Percentiles rank a stretch among this genome's conserved stretches.
phyloP scores from a whole-genome alignment of 2,329 filamentous ascomycete species.

The Claviceps sp. region DNA sequence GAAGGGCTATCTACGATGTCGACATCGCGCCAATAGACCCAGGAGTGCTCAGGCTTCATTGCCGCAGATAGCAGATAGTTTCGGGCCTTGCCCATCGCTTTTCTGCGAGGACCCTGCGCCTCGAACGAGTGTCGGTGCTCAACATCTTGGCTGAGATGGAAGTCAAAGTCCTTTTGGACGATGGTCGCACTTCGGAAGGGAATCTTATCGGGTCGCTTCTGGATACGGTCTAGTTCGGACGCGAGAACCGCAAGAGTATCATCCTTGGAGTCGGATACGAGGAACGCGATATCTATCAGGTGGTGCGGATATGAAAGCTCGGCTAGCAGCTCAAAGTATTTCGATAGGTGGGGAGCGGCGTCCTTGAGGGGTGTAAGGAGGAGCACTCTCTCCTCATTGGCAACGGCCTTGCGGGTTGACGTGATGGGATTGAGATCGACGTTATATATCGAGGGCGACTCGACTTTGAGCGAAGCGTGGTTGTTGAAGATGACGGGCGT shows the following conservation, averaged over 20 bases:
- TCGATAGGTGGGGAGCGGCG: conserved; percentile 65
- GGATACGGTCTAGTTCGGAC: conserved; percentile 75
- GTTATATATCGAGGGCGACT: conserved; percentile 63
- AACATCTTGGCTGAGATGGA: conserved; percentile 62
- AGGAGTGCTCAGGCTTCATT: conserved; percentile 85
- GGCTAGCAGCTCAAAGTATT: conserved; percentile 86
- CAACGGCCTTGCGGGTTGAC: conserved; percentile 64
- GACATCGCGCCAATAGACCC: conserved; percentile 98
- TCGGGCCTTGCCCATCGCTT: conserved; percentile 76
- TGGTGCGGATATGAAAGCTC: conserved; percentile 89
- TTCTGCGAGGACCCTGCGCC: conserved; percentile 80
- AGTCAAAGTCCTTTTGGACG: conserved; percentile 83
- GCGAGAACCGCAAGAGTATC: conserved; percentile 81
- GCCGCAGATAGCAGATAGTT: conserved; percentile 82
- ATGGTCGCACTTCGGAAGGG: conserved; percentile 78
- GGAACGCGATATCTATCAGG: conserved; percentile 87
- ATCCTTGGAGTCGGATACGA: conserved; percentile 83
- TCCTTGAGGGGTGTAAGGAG: conserved; percentile 90
- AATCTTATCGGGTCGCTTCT: conserved; percentile 64
- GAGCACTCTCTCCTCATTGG: conserved; percentile 76
- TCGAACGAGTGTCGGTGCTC: conserved; percentile 73
- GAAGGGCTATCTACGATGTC: conserved; percentile 86
- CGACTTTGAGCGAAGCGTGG: conserved; percentile 75
- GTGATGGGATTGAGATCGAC: conserved; percentile 75
- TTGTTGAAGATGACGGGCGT: conserved; percentile 96